Base-by-base conservation (phyloP, 768 basidiomycete species). In the Boletellus ananiceps region DNA sequence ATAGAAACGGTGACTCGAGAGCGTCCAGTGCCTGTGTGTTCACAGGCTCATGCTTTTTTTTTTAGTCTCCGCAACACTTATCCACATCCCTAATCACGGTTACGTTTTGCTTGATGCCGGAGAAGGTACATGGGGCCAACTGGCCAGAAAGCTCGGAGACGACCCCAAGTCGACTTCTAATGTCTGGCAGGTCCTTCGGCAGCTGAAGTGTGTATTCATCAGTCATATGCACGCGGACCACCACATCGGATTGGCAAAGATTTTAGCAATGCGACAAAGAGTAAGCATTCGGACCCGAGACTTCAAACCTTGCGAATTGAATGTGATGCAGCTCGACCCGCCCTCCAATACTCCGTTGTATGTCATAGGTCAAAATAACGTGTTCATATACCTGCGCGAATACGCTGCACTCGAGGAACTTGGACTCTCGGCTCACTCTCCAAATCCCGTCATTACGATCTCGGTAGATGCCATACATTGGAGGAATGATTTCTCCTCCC, bases 151-250 rank as follows among this genome's bases (percentile, higher is more conserved):
- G 41, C 94, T 84, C 60, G 93, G 93, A 2, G 60, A 71, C 15
- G 73, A 77, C 32, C 60, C 57, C 4, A 52, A 58, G 1, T 58
- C 60, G 4, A 50, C 66, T 1, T 54, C 61, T 9, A 74, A 73
- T 47, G 80, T 79, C 3, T 80, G 80, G 74, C 62, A 80, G 12
- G 73, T 84, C 13, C 70, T 93, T 44, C 71, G 82, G n/a, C 72
- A 86, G 43, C 65, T 93, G 12, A 85, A 80, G 58, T 83, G 88
- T 61, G 77, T 98, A 33, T 96, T 84, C 65, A 74, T 95, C 51
- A 92, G 88, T 52, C 95, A 98, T 63, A 78, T 87, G 57, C 95
- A 96, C 60, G 94, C 79, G 0, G 95, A 97, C 61, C 95, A 97
- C 65, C 94, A 96, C 62, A 77, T 86, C 35, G 94, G 95, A 8